Percentiles rank a stretch among this genome's conserved stretches.
phyloP scores from a whole-genome alignment of 73 alveolate species.

The Paramecium tetraurelia region DNA sequence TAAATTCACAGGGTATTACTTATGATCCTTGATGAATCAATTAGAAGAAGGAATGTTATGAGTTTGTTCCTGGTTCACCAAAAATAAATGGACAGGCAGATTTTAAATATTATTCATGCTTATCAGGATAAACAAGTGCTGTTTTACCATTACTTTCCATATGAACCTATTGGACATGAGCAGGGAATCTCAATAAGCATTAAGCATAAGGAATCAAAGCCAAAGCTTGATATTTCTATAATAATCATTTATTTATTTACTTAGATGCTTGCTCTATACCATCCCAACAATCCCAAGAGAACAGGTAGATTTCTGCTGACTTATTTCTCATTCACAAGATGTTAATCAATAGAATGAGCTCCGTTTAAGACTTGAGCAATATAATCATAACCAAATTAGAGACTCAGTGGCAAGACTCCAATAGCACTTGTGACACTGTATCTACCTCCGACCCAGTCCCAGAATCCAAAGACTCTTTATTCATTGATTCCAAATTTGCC shows the following conservation, averaged over 20 bases:
- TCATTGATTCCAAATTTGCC: slow-evolving; percentile 82
- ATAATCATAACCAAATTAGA: slow-evolving; percentile 80
- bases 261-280: slow-evolving; percentile 41
- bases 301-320: slow-evolving; percentile 44
- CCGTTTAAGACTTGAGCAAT: slow-evolving; percentile 43
- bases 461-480: slow-evolving; percentile 88
- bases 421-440: slow-evolving; percentile 96
- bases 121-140: not conserved
- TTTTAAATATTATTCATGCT: not conserved
- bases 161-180: slow-evolving; percentile 35
- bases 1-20: slow-evolving; percentile 39
- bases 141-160: slow-evolving; percentile 48
- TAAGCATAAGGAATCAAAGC: slow-evolving; percentile 49
- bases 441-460: slow-evolving; percentile 99
- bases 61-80: slow-evolving; percentile 55
- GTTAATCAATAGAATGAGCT: slow-evolving; percentile 41
- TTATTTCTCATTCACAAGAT: slow-evolving; percentile 35
- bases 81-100: slow-evolving; percentile 46
- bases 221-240: slow-evolving; percentile 22
- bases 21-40: slow-evolving; percentile 26
- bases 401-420: slow-evolving; percentile 93
- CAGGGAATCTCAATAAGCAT: slow-evolving; percentile 47
- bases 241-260: not conserved
- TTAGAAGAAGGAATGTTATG: slow-evolving; percentile 40
- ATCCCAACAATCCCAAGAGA: slow-evolving; percentile 58